phyloP scores from a whole-genome alignment of 352 stramenopile species.

The Phytophthora aleatoria region DNA sequence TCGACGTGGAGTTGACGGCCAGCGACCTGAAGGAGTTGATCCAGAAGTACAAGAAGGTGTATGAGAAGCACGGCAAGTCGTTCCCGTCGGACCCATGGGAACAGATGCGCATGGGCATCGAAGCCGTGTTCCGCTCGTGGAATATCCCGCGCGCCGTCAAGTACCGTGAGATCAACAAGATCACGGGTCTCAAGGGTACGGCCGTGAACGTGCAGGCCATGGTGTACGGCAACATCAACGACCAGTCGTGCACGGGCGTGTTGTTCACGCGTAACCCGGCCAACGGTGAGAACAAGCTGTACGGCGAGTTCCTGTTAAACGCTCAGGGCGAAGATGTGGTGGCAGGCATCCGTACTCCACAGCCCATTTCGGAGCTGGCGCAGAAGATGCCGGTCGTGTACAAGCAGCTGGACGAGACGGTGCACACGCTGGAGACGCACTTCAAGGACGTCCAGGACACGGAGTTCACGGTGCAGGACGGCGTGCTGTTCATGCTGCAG shows the following conservation, averaged over 20 bases:
- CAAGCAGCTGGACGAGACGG: conserved; percentile 31
- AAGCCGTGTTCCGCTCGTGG: conserved; percentile 34
- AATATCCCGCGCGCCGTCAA: conserved; percentile 35
- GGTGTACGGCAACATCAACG: conserved; percentile 36
- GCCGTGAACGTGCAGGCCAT: conserved; percentile 35
- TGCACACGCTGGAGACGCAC: conserved; percentile 35
- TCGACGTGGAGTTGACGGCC: conserved; percentile 32
- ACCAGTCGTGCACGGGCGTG: conserved; percentile 29
- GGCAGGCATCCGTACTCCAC: conserved; percentile 28
- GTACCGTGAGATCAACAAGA: conserved; percentile 37
- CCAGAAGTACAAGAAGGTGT: conserved; percentile 33
- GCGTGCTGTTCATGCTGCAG: conserved; percentile 35
- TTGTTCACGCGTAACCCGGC: conserved; percentile 33
- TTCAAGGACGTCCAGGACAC: conserved; percentile 37
- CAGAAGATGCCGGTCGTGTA: conserved; percentile 30
- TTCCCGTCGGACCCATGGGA: conserved; percentile 34
- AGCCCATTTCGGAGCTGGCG: conserved; percentile 33
- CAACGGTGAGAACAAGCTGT: conserved; percentile 32
- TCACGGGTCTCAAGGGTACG: conserved; percentile 31
- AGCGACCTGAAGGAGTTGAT: conserved; percentile 31
- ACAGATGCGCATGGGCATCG: conserved; percentile 35
- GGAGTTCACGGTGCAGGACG: conserved; percentile 31
- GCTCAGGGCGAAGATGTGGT: conserved; percentile 33
- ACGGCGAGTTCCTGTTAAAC: conserved; percentile 35
- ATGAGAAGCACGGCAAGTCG: conserved; percentile 26